Evolutionary conservation across 768 basidiomycete genomes (phyloP), one percentile per base, ranked within the genome.

Genomic region (Tylopilus cervinicoccineus): DNA sequence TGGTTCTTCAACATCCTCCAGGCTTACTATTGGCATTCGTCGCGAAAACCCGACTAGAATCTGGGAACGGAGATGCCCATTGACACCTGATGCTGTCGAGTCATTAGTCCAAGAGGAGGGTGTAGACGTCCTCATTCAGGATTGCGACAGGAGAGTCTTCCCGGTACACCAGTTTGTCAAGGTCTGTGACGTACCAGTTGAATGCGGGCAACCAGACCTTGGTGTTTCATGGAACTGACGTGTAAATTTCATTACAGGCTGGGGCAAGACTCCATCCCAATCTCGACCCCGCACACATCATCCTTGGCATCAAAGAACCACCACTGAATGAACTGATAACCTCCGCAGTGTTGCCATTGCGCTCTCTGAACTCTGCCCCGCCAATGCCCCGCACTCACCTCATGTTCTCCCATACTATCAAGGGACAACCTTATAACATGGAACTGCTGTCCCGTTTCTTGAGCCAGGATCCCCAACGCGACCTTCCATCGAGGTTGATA

Each of bases 391-490:
- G 86, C 27, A 92, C 85, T 1, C 85, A 93, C 57, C 67, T 94
- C 47, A 92, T 93, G 84, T 95, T 96, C 76, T 92, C 88, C 26
- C 93, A 94, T 63, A 94, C 93, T 0, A 79, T 80, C 46, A 95
- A 94, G 65, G 88, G 88, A 0, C 89, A 95, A 66, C 65, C 73
- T 6, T 94, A 94, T 68, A 96, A 95, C 58, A 88, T 85, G 61
- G 79, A 83, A 0, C 70, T 96, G 0, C 74, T 96, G 3, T 73
- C 83, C 0, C 73, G 76, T 43, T 91, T 88, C 63, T 67, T 86
- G 8, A 66, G 67, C 4, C 61, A 64, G 38, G 43, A 69, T 41
- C 36, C 56, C 29, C 43, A 38, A 2, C 43, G 43, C 6, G 43
- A 52, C 29, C 34, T 53, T 46, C 61, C 72, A 5, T 78, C 83